Evolutionary conservation across 495 filamentous ascomycete species (phyloP), one percentile per base, ranked within the genome.

Genomic region (Sordaria brevicollis): DNA sequence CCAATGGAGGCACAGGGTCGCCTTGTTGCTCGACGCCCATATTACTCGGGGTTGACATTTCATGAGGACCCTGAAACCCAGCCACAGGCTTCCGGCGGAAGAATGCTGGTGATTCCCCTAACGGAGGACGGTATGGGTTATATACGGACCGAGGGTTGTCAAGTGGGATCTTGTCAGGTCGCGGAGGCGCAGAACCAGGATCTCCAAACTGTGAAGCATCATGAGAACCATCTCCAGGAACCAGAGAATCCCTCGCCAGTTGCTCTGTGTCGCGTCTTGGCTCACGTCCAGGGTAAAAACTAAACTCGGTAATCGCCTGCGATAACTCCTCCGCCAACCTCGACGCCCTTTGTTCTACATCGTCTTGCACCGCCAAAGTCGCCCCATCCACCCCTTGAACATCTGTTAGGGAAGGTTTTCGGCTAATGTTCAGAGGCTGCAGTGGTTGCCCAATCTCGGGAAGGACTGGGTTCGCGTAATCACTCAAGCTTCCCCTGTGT

Each of bases 381-480:
- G 49, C 5, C 25, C 33, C 21, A 62, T 62, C 13, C 25, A 31
- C 49, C 9, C 49, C 49, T 21, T 65, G 68, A 33, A 71, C 34
- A 65, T 36, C 33, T 35, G 70, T 39, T 10, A 21, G 29, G 6
- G 43, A 37, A n/a, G 70, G 33, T 19, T 71, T 75, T 54, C 72
- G 75, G 65, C 62, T 62, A 15, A 75, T 62, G 1, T 70, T 78
- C 39, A 76, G 31, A 13, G 76, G 76, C 36, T 38, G 35, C 19
- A 73, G 71, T 11, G 77, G 9, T 43, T 74, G 72, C 9, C 57
- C 39, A 29, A 69, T 72, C 31, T 66, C 66, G 17, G 70, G 43
- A 2, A 72, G 70, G 36, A 71, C 38, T 19, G 73, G 69, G 21
- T 54, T 68, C 5, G 71, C 19, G 66, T 68, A 13, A 67, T 65